Evolutionary conservation across 2,329 filamentous ascomycete genomes (phyloP).

Genomic region (Fusarium dlaminii): DNA sequence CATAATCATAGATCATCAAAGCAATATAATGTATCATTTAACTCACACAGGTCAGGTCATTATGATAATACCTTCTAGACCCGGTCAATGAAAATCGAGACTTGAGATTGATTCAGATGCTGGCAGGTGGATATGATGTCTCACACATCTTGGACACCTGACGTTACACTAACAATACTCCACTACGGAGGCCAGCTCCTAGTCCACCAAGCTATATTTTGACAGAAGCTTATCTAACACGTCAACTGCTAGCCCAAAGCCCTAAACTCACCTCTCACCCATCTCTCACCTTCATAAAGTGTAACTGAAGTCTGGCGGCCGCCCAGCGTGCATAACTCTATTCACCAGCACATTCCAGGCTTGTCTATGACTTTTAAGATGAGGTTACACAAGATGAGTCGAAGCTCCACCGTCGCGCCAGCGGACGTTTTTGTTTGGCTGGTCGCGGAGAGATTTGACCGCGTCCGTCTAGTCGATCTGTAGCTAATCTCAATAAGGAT

Average conservation of each 20-base stretch:
- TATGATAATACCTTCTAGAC: accelerated
- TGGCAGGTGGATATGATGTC: neutral
- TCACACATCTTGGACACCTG: neutral
- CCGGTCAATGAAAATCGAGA: too few relatives aligned
- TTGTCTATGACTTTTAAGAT: neutral
- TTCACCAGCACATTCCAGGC: neutral
- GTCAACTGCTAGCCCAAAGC: neutral
- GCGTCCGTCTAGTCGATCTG: neutral
- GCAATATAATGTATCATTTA: neutral
- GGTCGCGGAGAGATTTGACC: neutral
- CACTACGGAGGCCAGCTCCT: constrained; percentile 4
- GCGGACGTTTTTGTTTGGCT: neutral
- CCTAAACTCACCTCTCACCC: neutral
- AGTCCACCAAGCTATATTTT: neutral
- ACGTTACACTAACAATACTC: neutral
- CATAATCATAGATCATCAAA: neutral
- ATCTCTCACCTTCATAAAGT: neutral
- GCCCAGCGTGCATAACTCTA: neutral
- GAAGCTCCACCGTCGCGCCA: neutral
- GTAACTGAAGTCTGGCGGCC: neutral
- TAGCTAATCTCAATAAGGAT: neutral
- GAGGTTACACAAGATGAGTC: neutral
- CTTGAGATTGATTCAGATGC: neutral
- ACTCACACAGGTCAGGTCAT: neutral
- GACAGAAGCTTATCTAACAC: constrained; percentile 15